Percentiles rank a stretch among this genome's conserved stretches.
phyloP scores from a whole-genome alignment of 805 yeast species.

The Metschnikowia baotianmanensis region DNA sequence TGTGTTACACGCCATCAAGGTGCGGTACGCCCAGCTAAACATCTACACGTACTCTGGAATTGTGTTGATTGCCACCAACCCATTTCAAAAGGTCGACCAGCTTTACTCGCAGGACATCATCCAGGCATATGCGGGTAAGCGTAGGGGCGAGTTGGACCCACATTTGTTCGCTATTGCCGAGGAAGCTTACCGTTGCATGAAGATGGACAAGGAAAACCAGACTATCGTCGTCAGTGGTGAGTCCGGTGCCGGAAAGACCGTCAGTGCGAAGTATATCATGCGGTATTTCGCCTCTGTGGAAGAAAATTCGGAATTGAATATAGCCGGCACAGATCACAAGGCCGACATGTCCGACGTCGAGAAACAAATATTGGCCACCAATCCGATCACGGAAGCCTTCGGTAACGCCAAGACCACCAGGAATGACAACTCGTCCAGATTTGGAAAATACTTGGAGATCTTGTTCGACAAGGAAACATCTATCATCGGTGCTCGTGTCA shows the following conservation, averaged over 20 bases:
- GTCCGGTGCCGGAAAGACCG: slow-evolving; percentile 98
- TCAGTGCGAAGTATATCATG: slow-evolving; percentile 95
- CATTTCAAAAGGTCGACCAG: slow-evolving; percentile 89
- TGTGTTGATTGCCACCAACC: slow-evolving; percentile 93
- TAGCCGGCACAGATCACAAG: slow-evolving; percentile 36
- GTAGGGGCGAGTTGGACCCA: slow-evolving; percentile 94
- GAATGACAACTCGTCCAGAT: slow-evolving; percentile 96
- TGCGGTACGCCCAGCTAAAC: slow-evolving; percentile 83
- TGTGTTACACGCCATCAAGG: slow-evolving; percentile 87
- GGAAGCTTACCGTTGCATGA: slow-evolving; percentile 95
- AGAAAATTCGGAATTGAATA: slow-evolving; percentile 33
- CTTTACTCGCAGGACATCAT: slow-evolving; percentile 88
- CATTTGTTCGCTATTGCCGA: slow-evolving; percentile 97
- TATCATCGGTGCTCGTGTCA: slow-evolving; percentile 90
- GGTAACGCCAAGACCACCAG: slow-evolving; percentile 98
- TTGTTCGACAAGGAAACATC: slow-evolving; percentile 71
- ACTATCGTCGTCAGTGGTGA: slow-evolving; percentile 97
- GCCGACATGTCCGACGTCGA: slow-evolving; percentile 86
- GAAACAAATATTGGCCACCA: slow-evolving; percentile 91
- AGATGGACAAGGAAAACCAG: slow-evolving; percentile 78
- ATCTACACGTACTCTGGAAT: slow-evolving; percentile 97
- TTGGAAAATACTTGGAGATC: slow-evolving; percentile 93
- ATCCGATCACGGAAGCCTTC: slow-evolving; percentile 96
- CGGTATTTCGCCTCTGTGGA: slow-evolving; percentile 96
- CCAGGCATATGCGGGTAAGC: slow-evolving; percentile 90